Evolutionary conservation across 2,329 filamentous ascomycete species (phyloP).

Genomic region (Fusarium oligoseptatum): DNA sequence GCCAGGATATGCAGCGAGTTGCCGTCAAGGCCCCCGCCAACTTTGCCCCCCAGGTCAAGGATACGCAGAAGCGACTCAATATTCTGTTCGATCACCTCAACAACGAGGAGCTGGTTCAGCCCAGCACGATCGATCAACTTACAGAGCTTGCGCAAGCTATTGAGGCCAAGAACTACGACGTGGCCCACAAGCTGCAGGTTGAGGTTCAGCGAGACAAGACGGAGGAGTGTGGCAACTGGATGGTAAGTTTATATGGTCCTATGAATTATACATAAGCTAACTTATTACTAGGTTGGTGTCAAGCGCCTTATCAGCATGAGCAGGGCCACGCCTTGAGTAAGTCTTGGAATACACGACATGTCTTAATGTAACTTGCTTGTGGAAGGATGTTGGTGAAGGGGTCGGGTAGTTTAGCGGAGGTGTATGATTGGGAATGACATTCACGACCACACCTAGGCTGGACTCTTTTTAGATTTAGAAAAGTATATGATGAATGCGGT

Average conservation of each 20-base stretch:
- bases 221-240: constrained; percentile 88
- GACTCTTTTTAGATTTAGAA: constrained; percentile 45
- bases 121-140: constrained; percentile 79
- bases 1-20: constrained; percentile 88
- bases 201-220: constrained; percentile 83
- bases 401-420: constrained; percentile 42
- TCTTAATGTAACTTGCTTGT: constrained; percentile 36
- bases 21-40: constrained; percentile 86
- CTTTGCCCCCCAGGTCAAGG: constrained; percentile 90
- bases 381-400: constrained; percentile 17
- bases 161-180: constrained; percentile 76
- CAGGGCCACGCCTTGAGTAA: constrained; percentile 73
- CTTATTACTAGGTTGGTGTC: constrained; percentile 72
- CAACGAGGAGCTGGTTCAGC: constrained; percentile 90
- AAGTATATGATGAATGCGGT: constrained; percentile 41
- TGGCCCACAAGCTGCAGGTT: constrained; percentile 76
- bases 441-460: constrained; percentile 45
- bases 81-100: constrained; percentile 98
- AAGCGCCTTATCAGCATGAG: constrained; percentile 86
- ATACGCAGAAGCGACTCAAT: constrained; percentile 92
- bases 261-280: constrained; percentile 54
- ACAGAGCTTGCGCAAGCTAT: constrained; percentile 75
- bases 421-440: constrained; percentile 38
- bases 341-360: constrained; percentile 21
- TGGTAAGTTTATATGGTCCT: constrained; percentile 68